Conservation (phyloP, 345 rosid genomes). For the Erucastrum elatum region DNA sequence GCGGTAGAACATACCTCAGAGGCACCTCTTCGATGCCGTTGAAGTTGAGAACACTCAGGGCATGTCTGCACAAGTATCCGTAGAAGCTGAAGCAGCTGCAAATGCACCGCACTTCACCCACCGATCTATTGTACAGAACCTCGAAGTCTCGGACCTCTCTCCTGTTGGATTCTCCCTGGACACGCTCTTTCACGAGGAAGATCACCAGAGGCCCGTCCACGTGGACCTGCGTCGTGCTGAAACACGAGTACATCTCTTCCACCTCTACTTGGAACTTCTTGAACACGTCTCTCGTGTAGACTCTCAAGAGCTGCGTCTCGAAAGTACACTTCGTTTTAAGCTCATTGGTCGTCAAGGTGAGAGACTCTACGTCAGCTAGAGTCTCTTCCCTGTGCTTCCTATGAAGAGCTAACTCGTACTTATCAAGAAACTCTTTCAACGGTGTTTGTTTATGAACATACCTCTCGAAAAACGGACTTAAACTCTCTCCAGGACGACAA, state of each 20-base stretch:
- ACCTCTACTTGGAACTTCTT: constrained; percentile 78
- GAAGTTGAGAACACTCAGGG: constrained; percentile 70
- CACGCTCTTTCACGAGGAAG: constrained; percentile 75
- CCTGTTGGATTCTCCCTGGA: constrained; percentile 52
- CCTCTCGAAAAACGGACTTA: constrained; percentile 61
- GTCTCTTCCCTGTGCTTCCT: constrained; percentile 76
- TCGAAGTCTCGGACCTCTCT: constrained; percentile 67
- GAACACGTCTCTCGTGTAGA: constrained; percentile 69
- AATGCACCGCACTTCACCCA: constrained; percentile 73
- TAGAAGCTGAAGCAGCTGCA: constrained; percentile 83
- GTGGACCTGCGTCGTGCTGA: constrained; percentile 70
- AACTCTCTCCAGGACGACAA: constrained; percentile 53
- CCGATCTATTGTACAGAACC: constrained; percentile 73
- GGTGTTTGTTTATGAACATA: constrained; percentile 77
- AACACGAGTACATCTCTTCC: constrained; percentile 86
- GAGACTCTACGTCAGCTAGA: constrained; percentile 59
- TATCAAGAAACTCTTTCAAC: constrained; percentile 85
- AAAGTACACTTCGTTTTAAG: constrained; percentile 70
- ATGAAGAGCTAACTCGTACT: constrained; percentile 71
- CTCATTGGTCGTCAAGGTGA: constrained; percentile 40
- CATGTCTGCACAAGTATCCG: constrained; percentile 87
- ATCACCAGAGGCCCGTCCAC: constrained; percentile 64
- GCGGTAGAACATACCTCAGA: constrained; percentile 50
- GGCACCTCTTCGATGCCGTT: constrained; percentile 79
- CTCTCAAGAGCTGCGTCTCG: constrained; percentile 77